These are phyloP conservation scores for Hanseniaspora occidentalis DNA, from an alignment of 805 yeast genomes.

Conservation along the genomic window DNA sequence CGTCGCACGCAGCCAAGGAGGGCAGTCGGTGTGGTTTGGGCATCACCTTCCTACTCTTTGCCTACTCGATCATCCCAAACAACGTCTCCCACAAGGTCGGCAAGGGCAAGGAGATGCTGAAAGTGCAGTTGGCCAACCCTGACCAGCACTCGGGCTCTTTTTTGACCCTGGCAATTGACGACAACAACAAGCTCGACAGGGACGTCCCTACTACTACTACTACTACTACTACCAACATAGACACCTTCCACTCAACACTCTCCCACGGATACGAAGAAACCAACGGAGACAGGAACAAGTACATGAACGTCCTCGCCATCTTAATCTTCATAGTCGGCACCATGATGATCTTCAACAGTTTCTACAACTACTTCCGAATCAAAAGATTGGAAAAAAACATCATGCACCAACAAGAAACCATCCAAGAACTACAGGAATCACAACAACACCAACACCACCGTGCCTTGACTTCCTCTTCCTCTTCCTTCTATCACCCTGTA, in stretches of 20 bases:
- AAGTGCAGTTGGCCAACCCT: constrained; percentile 46
- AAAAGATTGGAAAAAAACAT: constrained; percentile 51
- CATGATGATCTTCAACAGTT: constrained; percentile 49
- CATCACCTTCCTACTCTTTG: constrained; percentile 63
- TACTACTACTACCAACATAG: constrained; percentile 14
- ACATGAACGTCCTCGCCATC: constrained; percentile 45
- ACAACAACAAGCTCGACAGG: constrained; percentile 17
- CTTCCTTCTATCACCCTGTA: neutral
- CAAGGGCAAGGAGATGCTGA: constrained; percentile 20
- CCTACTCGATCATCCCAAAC: constrained; percentile 42
- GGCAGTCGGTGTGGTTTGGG: constrained; percentile 93
- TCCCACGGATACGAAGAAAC: constrained; percentile 21
- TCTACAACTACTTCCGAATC: constrained; percentile 65
- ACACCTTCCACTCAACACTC: constrained; percentile 19
- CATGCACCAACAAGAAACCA: constrained; percentile 4
- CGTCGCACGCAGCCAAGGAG: constrained; percentile 93
- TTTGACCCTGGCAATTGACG: constrained; percentile 7
- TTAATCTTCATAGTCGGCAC: constrained; percentile 57
- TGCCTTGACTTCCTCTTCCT: neutral
- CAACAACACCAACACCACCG: neutral
- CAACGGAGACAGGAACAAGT: constrained; percentile 12
- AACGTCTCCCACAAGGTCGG: constrained; percentile 23
- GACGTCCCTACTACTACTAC: constrained; percentile 13
- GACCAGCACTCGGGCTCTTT: constrained; percentile 31
- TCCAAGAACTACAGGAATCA: constrained; percentile 2